A percentile compares a stretch with the other conserved stretches of the same genome.
Evolutionary conservation across 371 early-diverging fungal genomes (phyloP).

Genomic region (Mortierella polycephala): DNA sequence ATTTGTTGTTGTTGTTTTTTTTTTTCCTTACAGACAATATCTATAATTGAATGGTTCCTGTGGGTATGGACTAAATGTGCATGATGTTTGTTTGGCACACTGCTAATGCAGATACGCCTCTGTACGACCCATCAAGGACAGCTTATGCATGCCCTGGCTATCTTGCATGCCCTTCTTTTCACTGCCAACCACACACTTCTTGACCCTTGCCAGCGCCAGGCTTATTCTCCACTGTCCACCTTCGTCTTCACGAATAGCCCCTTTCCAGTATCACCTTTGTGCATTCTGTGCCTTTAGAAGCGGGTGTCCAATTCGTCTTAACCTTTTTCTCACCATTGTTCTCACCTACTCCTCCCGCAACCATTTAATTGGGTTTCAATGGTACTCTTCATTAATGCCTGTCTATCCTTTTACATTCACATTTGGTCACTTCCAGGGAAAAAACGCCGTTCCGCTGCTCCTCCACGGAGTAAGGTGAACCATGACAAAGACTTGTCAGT

Average conservation of each 20-base stretch:
- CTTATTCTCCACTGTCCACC: not conserved
- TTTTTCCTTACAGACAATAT: not conserved
- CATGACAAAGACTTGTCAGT: not conserved
- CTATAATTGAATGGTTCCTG: not conserved
- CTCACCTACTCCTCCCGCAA: not conserved
- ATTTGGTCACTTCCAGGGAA: not conserved
- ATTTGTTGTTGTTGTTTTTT: not conserved
- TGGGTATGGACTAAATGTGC: not conserved
- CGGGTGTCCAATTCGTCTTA: not conserved
- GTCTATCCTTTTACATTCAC: not conserved
- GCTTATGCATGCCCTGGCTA: not conserved
- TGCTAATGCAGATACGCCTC: not conserved
- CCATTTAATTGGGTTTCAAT: not conserved
- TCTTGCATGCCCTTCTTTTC: not conserved
- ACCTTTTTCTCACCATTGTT: not conserved
- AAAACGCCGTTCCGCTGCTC: slow-evolving; percentile 7
- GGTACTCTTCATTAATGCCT: not conserved
- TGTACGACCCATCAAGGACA: not conserved
- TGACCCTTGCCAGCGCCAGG: not conserved
- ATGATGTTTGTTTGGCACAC: not conserved
- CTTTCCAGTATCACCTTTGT: no score
- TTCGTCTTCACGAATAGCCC: no score
- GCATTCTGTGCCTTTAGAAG: no score
- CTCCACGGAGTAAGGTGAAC: not conserved
- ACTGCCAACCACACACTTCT: not conserved